Percentiles rank a stretch among this genome's conserved stretches.
These are phyloP conservation scores for Leccinum angustisporum DNA, from an alignment of 1,284 basidiomycete genomes.

Conservation along the genomic window DNA sequence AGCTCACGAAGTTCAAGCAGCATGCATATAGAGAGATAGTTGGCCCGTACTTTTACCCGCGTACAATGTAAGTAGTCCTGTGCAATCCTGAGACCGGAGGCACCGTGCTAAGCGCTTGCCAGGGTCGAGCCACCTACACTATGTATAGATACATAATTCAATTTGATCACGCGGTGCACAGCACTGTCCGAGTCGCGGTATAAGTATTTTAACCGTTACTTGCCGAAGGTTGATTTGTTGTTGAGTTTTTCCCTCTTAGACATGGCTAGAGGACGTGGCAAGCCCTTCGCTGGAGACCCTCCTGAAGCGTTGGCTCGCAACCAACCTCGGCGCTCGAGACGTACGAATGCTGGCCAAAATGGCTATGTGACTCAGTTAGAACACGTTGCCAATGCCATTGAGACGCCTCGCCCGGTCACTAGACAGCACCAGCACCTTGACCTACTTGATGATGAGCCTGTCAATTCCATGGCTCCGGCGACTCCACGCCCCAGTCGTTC, in stretches of 20 bases:
- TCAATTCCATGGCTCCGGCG: not conserved
- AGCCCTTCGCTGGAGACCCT: not conserved
- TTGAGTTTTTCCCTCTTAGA: not conserved
- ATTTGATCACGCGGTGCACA: not conserved
- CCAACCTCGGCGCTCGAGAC: not conserved
- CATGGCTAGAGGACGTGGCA: not conserved
- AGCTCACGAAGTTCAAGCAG: conserved; percentile 1
- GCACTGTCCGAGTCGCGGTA: not conserved
- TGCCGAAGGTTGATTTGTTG: not conserved
- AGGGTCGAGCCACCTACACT: not conserved
- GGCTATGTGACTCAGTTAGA: not conserved
- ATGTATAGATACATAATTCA: not conserved
- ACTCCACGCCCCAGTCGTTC: not conserved
- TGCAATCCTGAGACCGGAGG: no score
- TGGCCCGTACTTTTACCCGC: no score
- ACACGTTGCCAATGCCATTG: not conserved
- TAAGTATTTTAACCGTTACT: not conserved
- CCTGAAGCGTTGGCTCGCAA: not conserved
- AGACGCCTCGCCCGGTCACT: not conserved
- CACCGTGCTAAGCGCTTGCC: not conserved
- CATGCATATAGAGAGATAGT: conserved; percentile 4
- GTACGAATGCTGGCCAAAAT: not conserved
- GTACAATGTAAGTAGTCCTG: no score
- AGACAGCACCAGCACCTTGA: not conserved
- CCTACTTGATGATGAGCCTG: not conserved